A percentile compares a stretch with the other conserved stretches of the same genome.
Conservation (phyloP, 2,329 filamentous ascomycete genomes). For the Orbilia brochopaga region DNA sequence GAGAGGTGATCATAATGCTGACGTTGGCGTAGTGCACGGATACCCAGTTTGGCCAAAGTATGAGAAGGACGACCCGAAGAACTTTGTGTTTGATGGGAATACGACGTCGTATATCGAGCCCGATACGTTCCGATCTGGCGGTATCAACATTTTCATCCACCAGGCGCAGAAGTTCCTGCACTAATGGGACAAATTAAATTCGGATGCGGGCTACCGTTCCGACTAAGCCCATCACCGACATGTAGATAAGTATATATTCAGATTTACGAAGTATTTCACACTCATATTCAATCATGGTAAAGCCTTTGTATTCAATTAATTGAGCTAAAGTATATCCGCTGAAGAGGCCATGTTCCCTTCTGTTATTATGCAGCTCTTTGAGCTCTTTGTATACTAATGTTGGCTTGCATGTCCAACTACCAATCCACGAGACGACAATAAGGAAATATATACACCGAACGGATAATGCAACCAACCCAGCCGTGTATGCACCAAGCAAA, state of each 20-base stretch:
- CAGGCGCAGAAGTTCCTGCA: slow-evolving; percentile 26
- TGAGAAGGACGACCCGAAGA: slow-evolving; percentile 27
- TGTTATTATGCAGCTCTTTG: too few species aligned
- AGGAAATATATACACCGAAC: too few species aligned
- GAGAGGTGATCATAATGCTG: not conserved
- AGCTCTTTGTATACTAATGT: too few species aligned
- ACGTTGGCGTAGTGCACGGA: slow-evolving; percentile 21
- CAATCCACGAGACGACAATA: too few species aligned
- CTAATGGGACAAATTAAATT: not conserved
- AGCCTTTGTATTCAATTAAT: too few species aligned
- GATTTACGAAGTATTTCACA: too few species aligned
- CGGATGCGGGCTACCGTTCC: not conserved
- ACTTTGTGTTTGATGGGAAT: slow-evolving; percentile 43
- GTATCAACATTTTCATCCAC: slow-evolving; percentile 42
- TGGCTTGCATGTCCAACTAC: too few species aligned
- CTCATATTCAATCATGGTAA: too few species aligned
- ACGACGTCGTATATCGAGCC: slow-evolving; percentile 37
- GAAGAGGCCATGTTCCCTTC: too few species aligned
- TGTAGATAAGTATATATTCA: not conserved
- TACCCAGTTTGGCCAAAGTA: slow-evolving; percentile 38
- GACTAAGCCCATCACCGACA: not conserved
- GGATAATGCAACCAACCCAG: too few species aligned
- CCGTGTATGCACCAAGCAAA: too few species aligned
- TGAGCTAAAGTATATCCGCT: too few species aligned
- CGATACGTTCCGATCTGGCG: slow-evolving; percentile 29